Base-by-base conservation (phyloP, 495 filamentous ascomycete species). In the Penicillium atrosanguineum region DNA sequence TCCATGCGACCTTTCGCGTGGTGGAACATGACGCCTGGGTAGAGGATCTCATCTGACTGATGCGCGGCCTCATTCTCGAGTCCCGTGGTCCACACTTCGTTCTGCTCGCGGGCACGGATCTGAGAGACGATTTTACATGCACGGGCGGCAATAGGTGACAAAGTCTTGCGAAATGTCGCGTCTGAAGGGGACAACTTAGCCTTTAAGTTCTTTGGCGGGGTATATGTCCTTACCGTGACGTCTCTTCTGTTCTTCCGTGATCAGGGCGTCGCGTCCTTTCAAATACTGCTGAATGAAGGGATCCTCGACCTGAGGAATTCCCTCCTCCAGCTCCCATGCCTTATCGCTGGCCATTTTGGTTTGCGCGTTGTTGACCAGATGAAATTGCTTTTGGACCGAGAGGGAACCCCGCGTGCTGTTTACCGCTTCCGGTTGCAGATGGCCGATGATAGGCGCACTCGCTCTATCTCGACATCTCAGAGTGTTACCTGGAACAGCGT, bases 11-110 rank as follows among this genome's bases (percentile, higher is more conserved):
- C 79, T 65, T 88, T 90, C 53, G 89, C 89, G 21, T 90, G 74
- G 8, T 79, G 82, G 61, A 95, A 95, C 86, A 93, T 91, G 82
- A 95, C 93, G 1, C 92, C 90, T 1, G 90, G 90, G 63, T 87
- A 86, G 21, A 89, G 73, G 19, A 71, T 74, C 37, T 82, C 74
- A 15, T 80, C 76, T 28, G 70, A 63, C 46, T 75, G 63, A 51
- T 75, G 70, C 1, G 81, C 83, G 3, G 86, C 71, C 7, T 75
- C 73, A 53, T 89, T 83, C 52, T 91, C 87, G 26, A 86, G 78
- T 20, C 83, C 81, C 29, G 75, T 74, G 18, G 84, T 88, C 88
- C 89, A 94, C 46, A 91, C 70, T 14, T 81, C 83, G 8, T 74
- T 70, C 50, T 82, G 80, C 69, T 97, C 94, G 46, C 89, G 81